Base-by-base conservation (phyloP, 2,329 filamentous ascomycete genomes). In the Hirsutella minnesotensis region DNA sequence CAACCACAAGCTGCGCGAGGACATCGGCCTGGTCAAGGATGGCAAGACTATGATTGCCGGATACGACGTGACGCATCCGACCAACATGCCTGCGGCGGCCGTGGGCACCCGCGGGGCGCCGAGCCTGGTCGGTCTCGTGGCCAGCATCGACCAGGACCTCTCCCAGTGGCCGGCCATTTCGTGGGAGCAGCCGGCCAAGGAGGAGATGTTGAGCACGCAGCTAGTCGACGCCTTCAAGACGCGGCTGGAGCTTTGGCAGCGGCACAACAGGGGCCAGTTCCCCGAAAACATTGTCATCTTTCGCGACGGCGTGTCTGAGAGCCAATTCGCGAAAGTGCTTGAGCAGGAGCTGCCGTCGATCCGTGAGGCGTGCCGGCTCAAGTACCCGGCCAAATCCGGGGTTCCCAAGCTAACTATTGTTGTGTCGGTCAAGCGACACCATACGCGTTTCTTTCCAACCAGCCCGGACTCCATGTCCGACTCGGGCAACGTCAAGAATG, bases 11-110 rank as follows among this genome's bases (percentile, higher is more conserved):
- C 64, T 94, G 2, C 64, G 49, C 0, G 60, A 67, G 0, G 72
- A 80, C 21, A 65, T 82, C 4, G 71, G 70, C 1, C 67, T 87
- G 0, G 61, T 88, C 43, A 65, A 68, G 34, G 70, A 81, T 29
- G 76, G 75, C 1, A 80, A 80, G 51, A 94, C 87, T 0, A 95
- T 95, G 80, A 65, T 95, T 1, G 77, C 94, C 9, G 88, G 89
- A 0, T 81, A 92, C 50, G 89, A 95, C 54, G 88, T 95, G 1
- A 94, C 87, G 0, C 89, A 95, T 53, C 88, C 89, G 0, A 90
- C 87, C 5, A 75, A 75, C 49, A 57, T 73, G 16, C 46, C 57
- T n/a, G 29, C 47, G 2, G 49, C 24, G 12, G 24, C 46, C 19
- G 56, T 58, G 38, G 52, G 51, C 27, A 52, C 50, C 30, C 53